These are phyloP conservation scores for Wickerhamiella azyma DNA, from an alignment of 805 yeast species.

Conservation along the genomic window DNA sequence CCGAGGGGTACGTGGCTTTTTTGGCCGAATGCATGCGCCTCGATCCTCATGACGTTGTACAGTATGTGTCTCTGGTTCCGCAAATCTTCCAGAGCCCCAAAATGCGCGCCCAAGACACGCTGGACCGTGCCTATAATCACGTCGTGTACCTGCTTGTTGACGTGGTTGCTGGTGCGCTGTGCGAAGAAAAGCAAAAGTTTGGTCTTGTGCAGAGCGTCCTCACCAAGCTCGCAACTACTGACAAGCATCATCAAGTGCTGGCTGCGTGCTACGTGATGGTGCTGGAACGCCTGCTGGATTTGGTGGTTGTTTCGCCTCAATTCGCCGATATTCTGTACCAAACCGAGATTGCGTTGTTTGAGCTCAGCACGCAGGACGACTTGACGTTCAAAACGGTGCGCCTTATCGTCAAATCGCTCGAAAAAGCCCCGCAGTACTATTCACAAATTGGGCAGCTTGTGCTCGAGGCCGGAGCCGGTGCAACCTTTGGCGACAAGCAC, in stretches of 20 bases:
- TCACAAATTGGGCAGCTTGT: neutral
- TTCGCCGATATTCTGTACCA: constrained; percentile 16
- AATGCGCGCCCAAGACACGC: constrained; percentile 10
- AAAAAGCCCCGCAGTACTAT: constrained; percentile 10
- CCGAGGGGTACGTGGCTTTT: constrained; percentile 3
- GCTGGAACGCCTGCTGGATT: constrained; percentile 15
- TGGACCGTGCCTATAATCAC: constrained; percentile 10
- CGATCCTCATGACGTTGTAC: neutral
- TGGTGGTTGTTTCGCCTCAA: constrained; percentile 3
- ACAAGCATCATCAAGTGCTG: constrained; percentile 7
- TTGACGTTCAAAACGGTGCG: constrained; percentile 7
- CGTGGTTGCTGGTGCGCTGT: constrained; percentile 10
- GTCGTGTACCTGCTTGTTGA: constrained; percentile 12
- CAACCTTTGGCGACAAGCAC: neutral
- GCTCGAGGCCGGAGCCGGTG: neutral
- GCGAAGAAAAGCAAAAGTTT: constrained; percentile 12
- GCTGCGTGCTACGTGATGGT: constrained; percentile 11
- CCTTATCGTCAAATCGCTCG: constrained; percentile 10
- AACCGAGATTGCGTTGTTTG: constrained; percentile 15
- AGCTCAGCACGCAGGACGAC: constrained; percentile 8
- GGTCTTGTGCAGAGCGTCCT: constrained; percentile 13
- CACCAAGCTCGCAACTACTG: constrained; percentile 13
- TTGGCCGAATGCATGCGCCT: neutral
- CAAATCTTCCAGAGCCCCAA: constrained; percentile 5
- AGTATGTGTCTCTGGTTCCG: neutral